Base-by-base conservation (phyloP, 2,329 filamentous ascomycete species). In the Aspergillus pseudotamarii region DNA sequence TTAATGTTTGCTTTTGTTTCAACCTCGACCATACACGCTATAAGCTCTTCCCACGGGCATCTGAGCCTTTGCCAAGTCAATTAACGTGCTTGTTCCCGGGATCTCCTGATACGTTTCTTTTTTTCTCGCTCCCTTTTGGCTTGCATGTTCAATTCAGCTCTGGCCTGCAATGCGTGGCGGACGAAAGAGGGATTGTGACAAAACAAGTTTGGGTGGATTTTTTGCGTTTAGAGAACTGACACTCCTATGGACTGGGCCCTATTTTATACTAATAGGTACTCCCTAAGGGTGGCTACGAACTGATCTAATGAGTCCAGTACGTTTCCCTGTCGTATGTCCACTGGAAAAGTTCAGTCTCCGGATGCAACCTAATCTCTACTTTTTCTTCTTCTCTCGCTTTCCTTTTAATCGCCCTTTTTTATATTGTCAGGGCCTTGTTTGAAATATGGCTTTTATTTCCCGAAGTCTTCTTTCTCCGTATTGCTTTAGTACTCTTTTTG, bases 1-100 rank as follows among this genome's bases (percentile, higher is more conserved):
- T 62, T 58, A 57, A 54, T 54, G 54, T 54, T 55, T 58, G 58
- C 51, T 55, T 59, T 38, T 65, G 54, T 63, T 63, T 48, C 26
- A 59, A 53, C 56, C 55, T 32, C 45, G 48, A 53, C 48, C 23
- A 30, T 46, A 16, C 38, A n/a, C 16, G 14, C 36, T 55, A 34
- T 53, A 59, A 34, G 57, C 57, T 60, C 59, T 46, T 28, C 28
- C 43, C 41, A 34, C 51, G 21, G 54, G 48, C 19, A 45, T 53
- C 19, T 32, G 45, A 21, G 46, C 14, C 38, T 32, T 32, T 59
- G 48, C 48, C 34, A n/a, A 21, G 45, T 59, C 36, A 58, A 58
- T 62, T 11, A 30, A 46, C n/a, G 41, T 56, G 50, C 21, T 51
- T 61, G 59, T 48, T 54, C 14, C 41, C 28, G 34, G 38, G 41